Evolutionary conservation across 768 basidiomycete genomes (phyloP).

Genomic region (Boletus tylopilopsis): DNA sequence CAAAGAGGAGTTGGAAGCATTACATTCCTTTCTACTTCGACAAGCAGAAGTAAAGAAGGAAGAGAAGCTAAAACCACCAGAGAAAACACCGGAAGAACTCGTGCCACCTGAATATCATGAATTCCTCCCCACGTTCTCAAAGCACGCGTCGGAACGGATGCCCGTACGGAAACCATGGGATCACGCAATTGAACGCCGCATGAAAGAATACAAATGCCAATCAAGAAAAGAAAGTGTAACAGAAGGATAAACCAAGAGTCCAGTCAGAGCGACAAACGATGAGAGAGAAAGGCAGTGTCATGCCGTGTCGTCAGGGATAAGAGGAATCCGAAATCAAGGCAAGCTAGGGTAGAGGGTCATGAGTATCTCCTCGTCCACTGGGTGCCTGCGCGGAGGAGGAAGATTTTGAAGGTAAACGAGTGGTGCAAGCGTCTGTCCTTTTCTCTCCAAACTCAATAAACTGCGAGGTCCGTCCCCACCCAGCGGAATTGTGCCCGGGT

Average conservation of each 20-base stretch:
- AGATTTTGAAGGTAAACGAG: conserved; percentile 59
- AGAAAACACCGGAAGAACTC: no score
- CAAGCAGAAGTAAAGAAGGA: no score
- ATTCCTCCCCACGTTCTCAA: no score
- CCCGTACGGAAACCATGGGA: no score
- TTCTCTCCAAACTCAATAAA: conserved; percentile 13
- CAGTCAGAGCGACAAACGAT: conserved; percentile 5
- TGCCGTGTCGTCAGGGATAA: conserved; percentile 13
- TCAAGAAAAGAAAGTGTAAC: conserved; percentile 22
- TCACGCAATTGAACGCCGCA: no score
- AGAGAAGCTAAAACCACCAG: no score
- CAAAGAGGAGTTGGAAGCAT: no score
- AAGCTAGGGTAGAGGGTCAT: conserved; percentile 48
- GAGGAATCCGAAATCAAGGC: conserved; percentile 23
- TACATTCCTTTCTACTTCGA: no score
- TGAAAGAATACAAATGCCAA: conserved; percentile 16
- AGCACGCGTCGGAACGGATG: no score
- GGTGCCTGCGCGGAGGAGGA: conserved; percentile 61
- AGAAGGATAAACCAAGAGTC: conserved; percentile 4
- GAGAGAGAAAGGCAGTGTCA: neutral
- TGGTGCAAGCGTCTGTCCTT: conserved; percentile 47
- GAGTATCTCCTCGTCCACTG: conserved; percentile 66
- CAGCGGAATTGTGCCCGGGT: conserved; percentile 3
- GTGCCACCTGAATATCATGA: no score
- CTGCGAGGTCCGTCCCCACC: neutral